These are phyloP conservation scores for Arthroderma sp. DNA, from an alignment of 2,329 filamentous ascomycete genomes.

Conservation along the genomic window DNA sequence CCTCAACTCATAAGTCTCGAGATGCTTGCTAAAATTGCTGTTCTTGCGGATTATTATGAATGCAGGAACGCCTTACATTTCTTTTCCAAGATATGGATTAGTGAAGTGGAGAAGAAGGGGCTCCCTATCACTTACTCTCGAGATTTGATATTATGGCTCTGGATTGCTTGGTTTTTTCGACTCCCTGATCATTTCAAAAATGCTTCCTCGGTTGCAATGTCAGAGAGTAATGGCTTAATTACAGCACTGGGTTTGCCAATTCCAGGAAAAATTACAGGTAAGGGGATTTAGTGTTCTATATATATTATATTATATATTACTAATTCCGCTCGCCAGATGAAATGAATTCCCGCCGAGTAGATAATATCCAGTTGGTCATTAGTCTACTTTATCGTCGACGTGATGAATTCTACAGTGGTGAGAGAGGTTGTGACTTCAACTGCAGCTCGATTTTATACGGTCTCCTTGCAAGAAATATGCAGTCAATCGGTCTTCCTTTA, in stretches of 20 bases:
- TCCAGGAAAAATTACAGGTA: slow-evolving; percentile 10
- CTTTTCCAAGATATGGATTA: slow-evolving; percentile 12
- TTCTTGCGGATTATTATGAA: slow-evolving; percentile 16
- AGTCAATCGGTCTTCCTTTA: slow-evolving; percentile 8
- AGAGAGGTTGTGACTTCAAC: slow-evolving; percentile 13
- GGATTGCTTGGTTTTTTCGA: background rate
- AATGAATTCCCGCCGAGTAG: background rate
- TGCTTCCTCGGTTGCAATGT: background rate
- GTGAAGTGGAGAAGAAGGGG: slow-evolving; percentile 3
- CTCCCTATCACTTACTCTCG: slow-evolving; percentile 1
- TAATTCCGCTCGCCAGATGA: background rate
- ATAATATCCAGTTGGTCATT: slow-evolving; percentile 7
- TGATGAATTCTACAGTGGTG: slow-evolving; percentile 5
- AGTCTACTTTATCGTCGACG: slow-evolving; percentile 6
- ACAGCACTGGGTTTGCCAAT: slow-evolving; percentile 13
- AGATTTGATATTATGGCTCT: background rate
- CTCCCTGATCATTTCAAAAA: background rate
- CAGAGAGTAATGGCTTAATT: slow-evolving; percentile 9
- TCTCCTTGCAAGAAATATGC: slow-evolving; percentile 11
- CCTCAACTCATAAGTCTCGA: slow-evolving; percentile 9
- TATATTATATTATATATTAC: background rate
- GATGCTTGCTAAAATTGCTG: slow-evolving; percentile 15
- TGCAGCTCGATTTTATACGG: slow-evolving; percentile 17
- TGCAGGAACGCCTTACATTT: slow-evolving; percentile 12
- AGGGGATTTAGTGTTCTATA: background rate